Conservation (phyloP, 1,284 basidiomycete genomes). For the Malassezia globosa region DNA sequence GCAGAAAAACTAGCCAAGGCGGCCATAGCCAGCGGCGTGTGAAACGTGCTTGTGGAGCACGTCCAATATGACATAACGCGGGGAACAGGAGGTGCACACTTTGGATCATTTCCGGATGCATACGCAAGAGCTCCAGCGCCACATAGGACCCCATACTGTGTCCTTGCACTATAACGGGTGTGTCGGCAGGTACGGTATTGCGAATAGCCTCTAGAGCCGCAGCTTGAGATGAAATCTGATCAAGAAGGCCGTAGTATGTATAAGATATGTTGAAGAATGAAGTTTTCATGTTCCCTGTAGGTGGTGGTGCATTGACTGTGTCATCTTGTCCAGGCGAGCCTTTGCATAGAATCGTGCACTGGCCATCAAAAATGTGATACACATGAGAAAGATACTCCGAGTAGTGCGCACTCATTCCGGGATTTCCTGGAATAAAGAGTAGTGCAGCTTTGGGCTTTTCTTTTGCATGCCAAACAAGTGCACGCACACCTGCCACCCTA, state of each 20-base stretch:
- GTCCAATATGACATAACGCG: conserved; percentile 7
- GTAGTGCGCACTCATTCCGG: conserved; percentile 12
- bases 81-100: conserved; percentile 13
- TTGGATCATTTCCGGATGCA: not conserved
- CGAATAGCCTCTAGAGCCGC: not conserved
- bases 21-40: not conserved
- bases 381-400: not conserved
- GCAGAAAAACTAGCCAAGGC: not conserved
- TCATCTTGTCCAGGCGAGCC: conserved; percentile 3
- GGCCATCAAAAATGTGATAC: not conserved
- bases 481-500: conserved; percentile 6
- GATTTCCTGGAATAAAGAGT: conserved; percentile 14
- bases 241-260: conserved; percentile 10
- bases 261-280: too few relatives aligned
- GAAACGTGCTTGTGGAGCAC: conserved; percentile 2
- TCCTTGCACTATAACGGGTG: conserved; percentile 6
- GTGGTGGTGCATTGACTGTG: not conserved
- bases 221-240: conserved; percentile 6
- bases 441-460: not conserved
- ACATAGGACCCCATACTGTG: conserved; percentile 17
- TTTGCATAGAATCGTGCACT: conserved; percentile 9
- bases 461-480: not conserved
- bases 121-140: not conserved
- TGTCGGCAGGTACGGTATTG: not conserved
- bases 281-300: not conserved